These are phyloP conservation scores for Tetradesmus lagerheimii DNA, from an alignment of 139 green algal species.

Conservation along the genomic window DNA sequence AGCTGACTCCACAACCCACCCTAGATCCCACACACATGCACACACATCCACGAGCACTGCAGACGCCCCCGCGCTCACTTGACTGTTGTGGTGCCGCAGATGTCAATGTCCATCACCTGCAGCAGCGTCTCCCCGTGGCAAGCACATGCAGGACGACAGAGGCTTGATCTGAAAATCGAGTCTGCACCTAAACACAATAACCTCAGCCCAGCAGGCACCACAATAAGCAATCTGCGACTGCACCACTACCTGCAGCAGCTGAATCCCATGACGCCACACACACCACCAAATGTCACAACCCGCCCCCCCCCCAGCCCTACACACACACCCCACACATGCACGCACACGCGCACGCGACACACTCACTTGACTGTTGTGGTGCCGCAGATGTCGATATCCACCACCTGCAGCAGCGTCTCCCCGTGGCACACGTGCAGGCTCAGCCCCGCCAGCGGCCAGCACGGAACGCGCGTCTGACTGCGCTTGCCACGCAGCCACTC, in stretches of 20 bases:
- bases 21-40: no score
- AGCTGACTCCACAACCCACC: no score
- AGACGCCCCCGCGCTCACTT: not conserved
- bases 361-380: slow-evolving; percentile 7
- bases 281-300: no score
- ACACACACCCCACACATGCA: not conserved
- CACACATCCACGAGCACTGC: not conserved
- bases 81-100: slow-evolving; percentile 9
- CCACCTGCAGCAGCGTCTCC: slow-evolving; percentile 1
- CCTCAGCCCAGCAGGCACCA: no score
- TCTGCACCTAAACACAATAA: no score
- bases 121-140: not conserved
- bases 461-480: not conserved
- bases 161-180: no score
- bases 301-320: no score
- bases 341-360: no score
- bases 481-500: slow-evolving; percentile 10
- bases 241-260: no score
- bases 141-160: no score
- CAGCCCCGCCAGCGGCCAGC: not conserved
- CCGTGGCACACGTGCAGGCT: not conserved
- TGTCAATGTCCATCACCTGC: not conserved
- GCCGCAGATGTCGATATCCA: not conserved
- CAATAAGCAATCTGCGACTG: no score
- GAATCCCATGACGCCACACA: no score